Evolutionary conservation across 2,329 filamentous ascomycete genomes (phyloP), one percentile per base, ranked within the genome.

Genomic region (Aspergillus pseudoviridinutans): DNA sequence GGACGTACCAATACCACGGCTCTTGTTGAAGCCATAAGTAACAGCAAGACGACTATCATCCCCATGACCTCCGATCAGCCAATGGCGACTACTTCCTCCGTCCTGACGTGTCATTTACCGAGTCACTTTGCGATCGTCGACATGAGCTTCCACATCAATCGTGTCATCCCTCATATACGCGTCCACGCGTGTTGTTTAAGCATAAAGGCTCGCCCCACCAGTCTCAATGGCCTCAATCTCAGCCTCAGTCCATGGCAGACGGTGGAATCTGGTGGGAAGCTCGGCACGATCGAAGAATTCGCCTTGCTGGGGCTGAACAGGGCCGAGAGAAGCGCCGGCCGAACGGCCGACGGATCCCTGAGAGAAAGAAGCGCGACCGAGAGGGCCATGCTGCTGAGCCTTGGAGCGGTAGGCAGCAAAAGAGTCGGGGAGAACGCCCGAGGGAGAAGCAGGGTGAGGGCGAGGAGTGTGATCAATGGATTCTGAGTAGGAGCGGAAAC

Each of bases 191-290:
- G 32, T 53, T 51, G 41, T 66, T 72, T 74, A 85, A 61, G 77
- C 80, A 66, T 80, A 82, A 64, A 86, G 68, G 69, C 84, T 88
- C 35, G 93, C 94, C 57, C 94, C 94, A 55, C 92, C 94, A 56
- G 91, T 94, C 84, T 97, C 92, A 70, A 99, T 84, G 24, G 92
- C 92, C 76, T 97, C 94, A 59, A 99, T 99, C 84, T 99, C 94
- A 47, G 87, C 87, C 66, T 87, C 77, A 41, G 84, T 87, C 78
- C 92, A 89, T 12, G 86, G 83, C 51, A 84, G 79, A 63, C 91
- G 84, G 70, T 87, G 86, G 84, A 97, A 99, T 68, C 93, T 86
- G 61, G 81, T 74, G 20, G 94, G 93, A 25, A 99, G 86, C 78
- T 99, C 90, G 66, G 86, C 90, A 66, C 92, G 86, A 76, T 97